Evolutionary conservation across 495 filamentous ascomycete genomes (phyloP), one percentile per base, ranked within the genome.

Genomic region (Amorphotheca resinae): DNA sequence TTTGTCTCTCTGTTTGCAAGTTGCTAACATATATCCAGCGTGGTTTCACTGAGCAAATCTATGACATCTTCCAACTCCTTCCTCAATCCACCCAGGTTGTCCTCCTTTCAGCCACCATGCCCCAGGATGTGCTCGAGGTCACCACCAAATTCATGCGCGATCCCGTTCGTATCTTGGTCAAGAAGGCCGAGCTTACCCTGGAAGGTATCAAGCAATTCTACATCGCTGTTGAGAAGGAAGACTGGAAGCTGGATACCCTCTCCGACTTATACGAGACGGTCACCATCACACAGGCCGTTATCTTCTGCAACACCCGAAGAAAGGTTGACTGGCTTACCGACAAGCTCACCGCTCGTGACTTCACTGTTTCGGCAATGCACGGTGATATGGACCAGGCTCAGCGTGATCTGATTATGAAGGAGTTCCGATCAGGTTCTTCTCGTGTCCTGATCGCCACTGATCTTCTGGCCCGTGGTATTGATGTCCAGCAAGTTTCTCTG

Each of bases 141-240:
- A 96, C 91, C 55, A 96, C 91, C 64, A 98, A 98, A 73, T 98
- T 98, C 76, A 98, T 98, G 91, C 87, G 84, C 57, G 93, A 98
- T 69, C 91, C 91, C 43, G 82, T 98, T 63, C 87, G 93, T 59
- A 95, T 98, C 61, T 78, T 98, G 58, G 91, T 98, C 69, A 98
- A 98, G 82, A 89, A 91, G 73, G 93, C 87, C 61, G 91, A 98
- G 64, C 76, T 98, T 64, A 98, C 91, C 53, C 84, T 98, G 42
- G 91, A 98, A 67, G 91, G 91, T 77, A 82, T 98, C 60, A 98
- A 98, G 77, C 91, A 98, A 60, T 98, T 93, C 76, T 98, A 93
- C 73, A 98, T 98, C 64, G 91, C 91, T 46, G 91, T 98, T 39
- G 91, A 98, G 73, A 96, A 98, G 76, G 91, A 98, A 63, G 91